A percentile compares a stretch with the other conserved stretches of the same genome.
phyloP scores from a whole-genome alignment of 345 rosid species.

The Aquilaria sinensis region DNA sequence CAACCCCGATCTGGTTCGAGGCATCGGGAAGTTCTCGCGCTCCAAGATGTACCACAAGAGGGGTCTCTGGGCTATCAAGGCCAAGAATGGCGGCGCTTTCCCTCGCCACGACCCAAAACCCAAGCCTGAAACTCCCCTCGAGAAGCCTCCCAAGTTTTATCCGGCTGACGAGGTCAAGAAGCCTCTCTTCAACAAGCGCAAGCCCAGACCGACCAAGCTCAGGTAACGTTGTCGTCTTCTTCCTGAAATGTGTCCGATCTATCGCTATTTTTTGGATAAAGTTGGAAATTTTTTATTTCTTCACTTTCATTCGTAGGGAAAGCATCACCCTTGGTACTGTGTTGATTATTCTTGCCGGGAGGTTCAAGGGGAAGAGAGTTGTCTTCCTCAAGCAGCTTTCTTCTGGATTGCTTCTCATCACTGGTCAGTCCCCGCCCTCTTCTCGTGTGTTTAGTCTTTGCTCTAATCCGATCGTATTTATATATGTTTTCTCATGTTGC shows the following conservation, averaged over 20 bases:
- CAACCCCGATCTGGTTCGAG: constrained; percentile 56
- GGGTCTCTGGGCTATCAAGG: constrained; percentile 74
- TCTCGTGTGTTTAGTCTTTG: too few species aligned
- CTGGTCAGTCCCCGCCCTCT: constrained; percentile 36
- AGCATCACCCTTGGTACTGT: constrained; percentile 68
- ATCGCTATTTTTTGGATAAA: not conserved
- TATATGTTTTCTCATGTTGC: not conserved
- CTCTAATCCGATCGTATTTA: not conserved
- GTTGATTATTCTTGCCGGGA: constrained; percentile 66
- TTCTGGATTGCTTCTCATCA: constrained; percentile 76
- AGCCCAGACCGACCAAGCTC: constrained; percentile 60
- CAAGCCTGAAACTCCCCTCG: constrained; percentile 34
- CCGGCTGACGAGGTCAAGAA: constrained; percentile 69
- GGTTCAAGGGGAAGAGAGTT: constrained; percentile 87
- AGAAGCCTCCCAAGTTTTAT: constrained; percentile 53
- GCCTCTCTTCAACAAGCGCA: constrained; percentile 56
- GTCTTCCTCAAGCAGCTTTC: constrained; percentile 78
- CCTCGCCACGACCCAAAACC: constrained; percentile 59
- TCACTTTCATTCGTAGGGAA: constrained; percentile 30
- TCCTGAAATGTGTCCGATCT: not conserved
- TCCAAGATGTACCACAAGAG: constrained; percentile 69
- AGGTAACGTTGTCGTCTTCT: constrained; percentile 21
- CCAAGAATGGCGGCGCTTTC: constrained; percentile 60
- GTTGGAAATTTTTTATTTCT: not conserved
- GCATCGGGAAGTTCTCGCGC: constrained; percentile 55